These are phyloP conservation scores for Annulohypoxylon bovei DNA, from an alignment of 495 filamentous ascomycete species.

Conservation along the genomic window DNA sequence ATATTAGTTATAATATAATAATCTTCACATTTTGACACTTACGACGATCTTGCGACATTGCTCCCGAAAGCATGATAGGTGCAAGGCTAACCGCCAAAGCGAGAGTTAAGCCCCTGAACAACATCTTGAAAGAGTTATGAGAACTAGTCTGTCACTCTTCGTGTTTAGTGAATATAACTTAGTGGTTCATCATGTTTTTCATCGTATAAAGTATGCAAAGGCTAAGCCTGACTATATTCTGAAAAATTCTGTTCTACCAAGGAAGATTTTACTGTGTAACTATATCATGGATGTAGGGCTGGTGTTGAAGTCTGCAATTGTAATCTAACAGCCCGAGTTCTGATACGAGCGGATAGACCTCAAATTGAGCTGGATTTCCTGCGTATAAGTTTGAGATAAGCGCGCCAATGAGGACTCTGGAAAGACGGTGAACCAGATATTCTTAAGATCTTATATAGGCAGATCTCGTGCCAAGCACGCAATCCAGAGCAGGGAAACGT, in stretches of 20 bases:
- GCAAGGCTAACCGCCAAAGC: background rate
- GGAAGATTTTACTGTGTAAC: background rate
- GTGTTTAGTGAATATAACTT: background rate
- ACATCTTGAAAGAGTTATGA: background rate
- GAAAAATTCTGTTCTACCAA: background rate
- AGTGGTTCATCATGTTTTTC: background rate
- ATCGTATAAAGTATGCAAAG: background rate
- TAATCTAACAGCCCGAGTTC: background rate
- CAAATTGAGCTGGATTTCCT: background rate
- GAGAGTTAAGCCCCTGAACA: background rate
- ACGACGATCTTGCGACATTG: background rate
- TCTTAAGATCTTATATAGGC: background rate
- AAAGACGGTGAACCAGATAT: background rate
- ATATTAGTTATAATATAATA: background rate
- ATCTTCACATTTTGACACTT: background rate
- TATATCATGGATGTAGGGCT: background rate
- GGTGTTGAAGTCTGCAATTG: background rate
- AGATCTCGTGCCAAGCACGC: background rate
- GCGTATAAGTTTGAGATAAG: background rate
- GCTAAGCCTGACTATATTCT: background rate
- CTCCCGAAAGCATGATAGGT: background rate
- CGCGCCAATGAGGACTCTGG: constrained; percentile 6
- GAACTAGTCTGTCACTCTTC: background rate
- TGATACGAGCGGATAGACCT: constrained; percentile 14
- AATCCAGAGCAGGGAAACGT: background rate